Base-by-base conservation (phyloP, 2,329 filamentous ascomycete genomes). In the Arthrobotrys megalospora region DNA sequence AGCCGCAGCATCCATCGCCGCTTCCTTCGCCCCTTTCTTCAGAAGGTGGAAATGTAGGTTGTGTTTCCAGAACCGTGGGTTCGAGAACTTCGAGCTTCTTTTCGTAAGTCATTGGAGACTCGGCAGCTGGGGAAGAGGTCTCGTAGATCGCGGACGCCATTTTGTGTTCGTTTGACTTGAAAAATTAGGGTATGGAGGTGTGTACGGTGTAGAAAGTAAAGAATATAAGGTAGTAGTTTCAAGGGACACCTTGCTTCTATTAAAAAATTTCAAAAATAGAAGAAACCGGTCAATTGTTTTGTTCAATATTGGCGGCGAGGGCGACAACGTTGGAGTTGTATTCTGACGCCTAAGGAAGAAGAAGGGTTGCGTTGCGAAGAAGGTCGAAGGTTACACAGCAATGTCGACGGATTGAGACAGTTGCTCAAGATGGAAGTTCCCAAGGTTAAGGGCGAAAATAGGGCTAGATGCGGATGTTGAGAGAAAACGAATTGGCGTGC, bases 11-110 rank as follows among this genome's bases (percentile, higher is more conserved):
- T 24, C 58, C 47, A 19, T 8, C 12, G 6, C 45, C 24, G 47
- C 41, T 45, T 19, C 32, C 43, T 12, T 41, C 36, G 34, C 32
- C n/a, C 24, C 47, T 64, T 48, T 60, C 48, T 60, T 73, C 36
- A 10, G 67, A 63, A 21, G 36, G 24, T 16, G 60, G 48, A 11
- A 73, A 73, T 16, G 69, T 73, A 12, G 69, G 48, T 50, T 65
- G 60, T 41, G 69, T 73, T 73, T 73, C 69, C 14, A 73, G 36
- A 14, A 73, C 38, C 48, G 69, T 73, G 12, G 69, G 69, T 58
- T 65, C 60, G 34, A 45, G 41, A 14, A 16, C 21, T 14, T 34
- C 36, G 6, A 32, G n/a, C 50, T 73, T 73, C 69, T 73, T 73
- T 60, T 73, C 69, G 50, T 73, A 73, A 38, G n/a, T 28, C 69